Evolutionary conservation across 2,329 filamentous ascomycete genomes (phyloP).

Genomic region (Colletotrichum zoysiae): DNA sequence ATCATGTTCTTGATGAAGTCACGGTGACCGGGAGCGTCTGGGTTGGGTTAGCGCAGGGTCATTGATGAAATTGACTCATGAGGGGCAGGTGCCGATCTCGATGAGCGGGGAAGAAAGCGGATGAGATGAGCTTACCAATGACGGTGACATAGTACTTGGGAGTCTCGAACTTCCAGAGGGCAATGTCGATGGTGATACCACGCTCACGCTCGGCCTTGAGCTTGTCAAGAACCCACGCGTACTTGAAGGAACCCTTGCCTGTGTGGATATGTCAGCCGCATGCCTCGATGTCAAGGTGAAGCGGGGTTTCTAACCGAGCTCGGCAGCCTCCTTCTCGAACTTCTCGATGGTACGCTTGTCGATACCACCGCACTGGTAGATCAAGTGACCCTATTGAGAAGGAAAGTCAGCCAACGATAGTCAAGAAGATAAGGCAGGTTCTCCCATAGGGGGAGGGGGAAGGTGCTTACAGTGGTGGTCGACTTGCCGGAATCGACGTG

Average conservation of each 20-base stretch:
- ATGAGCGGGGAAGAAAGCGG: background rate
- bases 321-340: conserved; percentile 99
- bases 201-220: conserved; percentile 99
- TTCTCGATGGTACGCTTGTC: conserved; percentile 99
- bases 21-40: conserved; percentile 98
- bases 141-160: conserved; percentile 98
- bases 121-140: conserved; percentile 75
- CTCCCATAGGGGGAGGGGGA: conserved; percentile 17
- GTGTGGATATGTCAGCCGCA: conserved; percentile 70
- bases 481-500: conserved; percentile 99
- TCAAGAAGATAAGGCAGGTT: no score
- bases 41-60: conserved; percentile 4
- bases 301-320: conserved; percentile 21
- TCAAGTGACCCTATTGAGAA: conserved; percentile 81
- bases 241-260: conserved; percentile 99
- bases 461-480: conserved; percentile 82
- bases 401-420: conserved; percentile 38
- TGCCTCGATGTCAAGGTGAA: conserved; percentile 19
- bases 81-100: background rate
- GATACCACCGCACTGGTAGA: conserved; percentile 99
- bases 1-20: conserved; percentile 99
- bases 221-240: conserved; percentile 97
- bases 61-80: background rate
- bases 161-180: conserved; percentile 99
- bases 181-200: conserved; percentile 99